Evolutionary conservation across 2,329 filamentous ascomycete genomes (phyloP).

Genomic region (Monosporascus sp.): DNA sequence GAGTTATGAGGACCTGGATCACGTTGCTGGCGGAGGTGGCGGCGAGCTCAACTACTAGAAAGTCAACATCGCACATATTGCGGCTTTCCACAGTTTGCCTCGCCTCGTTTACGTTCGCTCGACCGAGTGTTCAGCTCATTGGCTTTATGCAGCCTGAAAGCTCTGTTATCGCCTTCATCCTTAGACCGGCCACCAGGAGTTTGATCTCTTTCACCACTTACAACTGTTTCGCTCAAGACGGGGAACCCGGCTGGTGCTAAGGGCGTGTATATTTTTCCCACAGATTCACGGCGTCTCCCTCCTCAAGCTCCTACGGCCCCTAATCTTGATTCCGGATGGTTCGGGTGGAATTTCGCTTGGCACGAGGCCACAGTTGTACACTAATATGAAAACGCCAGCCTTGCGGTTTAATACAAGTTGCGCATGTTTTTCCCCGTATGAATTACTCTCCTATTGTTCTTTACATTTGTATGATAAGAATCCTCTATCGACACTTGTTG

Average conservation of each 20-base stretch:
- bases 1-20: conserved; percentile 96
- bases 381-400: background rate
- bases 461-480: too few species aligned
- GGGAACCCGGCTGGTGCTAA: too few species aligned
- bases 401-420: background rate
- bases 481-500: too few species aligned
- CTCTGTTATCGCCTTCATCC: too few species aligned
- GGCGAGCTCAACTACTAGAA: conserved; percentile 84
- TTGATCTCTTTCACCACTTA: too few species aligned
- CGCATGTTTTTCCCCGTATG: background rate
- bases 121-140: too few species aligned
- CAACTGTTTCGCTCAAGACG: too few species aligned
- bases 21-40: conserved; percentile 66
- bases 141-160: too few species aligned
- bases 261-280: background rate
- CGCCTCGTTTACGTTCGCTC: too few species aligned
- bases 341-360: background rate
- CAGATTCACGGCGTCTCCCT: background rate
- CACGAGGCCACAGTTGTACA: background rate
- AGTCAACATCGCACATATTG: background rate
- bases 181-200: too few species aligned
- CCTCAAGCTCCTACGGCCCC: background rate
- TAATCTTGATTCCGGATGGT: background rate
- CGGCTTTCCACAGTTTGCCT: background rate
- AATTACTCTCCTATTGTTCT: too few species aligned